phyloP scores from a whole-genome alignment of 345 rosid genomes.

The Arabidopsis suecica region DNA sequence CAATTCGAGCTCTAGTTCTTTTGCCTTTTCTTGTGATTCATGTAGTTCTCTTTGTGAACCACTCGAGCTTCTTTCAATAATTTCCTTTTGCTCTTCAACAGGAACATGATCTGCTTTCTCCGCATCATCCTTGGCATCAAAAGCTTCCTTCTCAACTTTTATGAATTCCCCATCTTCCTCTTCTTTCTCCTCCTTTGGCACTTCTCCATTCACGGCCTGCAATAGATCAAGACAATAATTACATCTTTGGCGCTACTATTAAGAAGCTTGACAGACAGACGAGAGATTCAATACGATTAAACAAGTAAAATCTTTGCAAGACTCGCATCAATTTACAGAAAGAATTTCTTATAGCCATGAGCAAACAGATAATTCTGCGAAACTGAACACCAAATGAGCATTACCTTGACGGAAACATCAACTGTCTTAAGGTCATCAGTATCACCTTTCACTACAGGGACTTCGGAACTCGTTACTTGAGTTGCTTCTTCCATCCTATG shows the following conservation, averaged over 20 bases:
- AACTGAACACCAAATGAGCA: conserved; percentile 23
- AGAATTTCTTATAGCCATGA: conserved; percentile 1
- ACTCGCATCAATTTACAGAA: neutral
- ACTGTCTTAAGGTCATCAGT: conserved; percentile 47
- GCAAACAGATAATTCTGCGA: conserved; percentile 18
- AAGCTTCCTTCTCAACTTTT: conserved; percentile 85
- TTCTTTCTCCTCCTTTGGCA: conserved; percentile 57
- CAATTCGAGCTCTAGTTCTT: conserved; percentile 79
- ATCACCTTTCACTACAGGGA: conserved; percentile 57
- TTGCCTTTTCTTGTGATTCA: conserved; percentile 83
- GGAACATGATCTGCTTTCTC: conserved; percentile 41
- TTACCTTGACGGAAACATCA: conserved; percentile 63
- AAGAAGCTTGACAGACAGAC: conserved; percentile 13
- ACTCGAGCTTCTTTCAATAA: conserved; percentile 61
- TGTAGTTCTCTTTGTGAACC: conserved; percentile 69
- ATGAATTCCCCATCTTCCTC: conserved; percentile 95
- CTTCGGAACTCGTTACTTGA: conserved; percentile 53
- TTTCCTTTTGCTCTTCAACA: conserved; percentile 40
- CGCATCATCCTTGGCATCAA: conserved; percentile 64
- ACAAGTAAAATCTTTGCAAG: conserved; percentile 15
- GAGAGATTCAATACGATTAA: neutral
- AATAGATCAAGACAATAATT: conserved; percentile 26
- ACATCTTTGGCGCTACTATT: conserved; percentile 6
- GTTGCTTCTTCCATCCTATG: conserved; percentile 68
- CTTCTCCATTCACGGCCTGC: conserved; percentile 63